Percentiles rank a stretch among this genome's conserved stretches.
Conservation (phyloP, 2,329 filamentous ascomycete species). For the Arachnomyces sp. region DNA sequence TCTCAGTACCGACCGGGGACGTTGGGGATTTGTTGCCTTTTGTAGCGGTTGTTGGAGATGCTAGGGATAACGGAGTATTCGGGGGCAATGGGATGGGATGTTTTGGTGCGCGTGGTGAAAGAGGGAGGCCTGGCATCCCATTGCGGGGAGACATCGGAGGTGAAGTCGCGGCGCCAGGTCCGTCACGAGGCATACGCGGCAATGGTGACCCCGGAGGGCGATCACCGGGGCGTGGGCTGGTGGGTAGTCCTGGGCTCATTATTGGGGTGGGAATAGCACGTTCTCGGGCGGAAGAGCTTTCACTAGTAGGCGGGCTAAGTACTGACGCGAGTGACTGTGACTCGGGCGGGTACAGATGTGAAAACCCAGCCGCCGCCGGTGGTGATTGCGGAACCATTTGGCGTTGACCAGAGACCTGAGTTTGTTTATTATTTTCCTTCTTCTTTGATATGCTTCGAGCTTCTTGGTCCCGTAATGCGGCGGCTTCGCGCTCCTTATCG, state of each 20-base stretch:
- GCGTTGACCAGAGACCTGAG: conserved; percentile 44
- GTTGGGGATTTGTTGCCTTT: conserved; percentile 8
- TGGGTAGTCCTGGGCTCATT: conserved; percentile 56
- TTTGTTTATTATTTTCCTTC: conserved; percentile 11
- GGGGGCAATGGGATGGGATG: conserved; percentile 66
- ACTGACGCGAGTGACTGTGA: conserved; percentile 25
- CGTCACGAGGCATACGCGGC: conserved; percentile 49
- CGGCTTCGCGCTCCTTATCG: conserved; percentile 68
- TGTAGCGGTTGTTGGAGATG: conserved; percentile 35
- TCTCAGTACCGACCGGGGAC: conserved; percentile 14
- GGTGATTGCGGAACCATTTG: conserved; percentile 37
- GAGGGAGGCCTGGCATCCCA: conserved; percentile 45
- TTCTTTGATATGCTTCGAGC: conserved; percentile 56
- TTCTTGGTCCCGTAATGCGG: conserved; percentile 59
- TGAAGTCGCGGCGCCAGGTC: conserved; percentile 45
- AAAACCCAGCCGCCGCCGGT: conserved; percentile 15
- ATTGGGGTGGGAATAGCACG: conserved; percentile 40
- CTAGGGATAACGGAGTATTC: conserved; percentile 59
- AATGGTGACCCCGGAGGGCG: conserved; percentile 53
- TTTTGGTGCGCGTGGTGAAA: conserved; percentile 66
- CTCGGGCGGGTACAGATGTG: conserved; percentile 8
- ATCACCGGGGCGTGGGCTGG: conserved; percentile 55
- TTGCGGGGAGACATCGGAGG: conserved; percentile 62
- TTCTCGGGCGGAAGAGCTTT: conserved; percentile 23
- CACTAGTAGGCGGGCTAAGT: conserved; percentile 21